Base-by-base conservation (phyloP, 192 early-diverging fungal species). In the Backusella tarrabulga region DNA sequence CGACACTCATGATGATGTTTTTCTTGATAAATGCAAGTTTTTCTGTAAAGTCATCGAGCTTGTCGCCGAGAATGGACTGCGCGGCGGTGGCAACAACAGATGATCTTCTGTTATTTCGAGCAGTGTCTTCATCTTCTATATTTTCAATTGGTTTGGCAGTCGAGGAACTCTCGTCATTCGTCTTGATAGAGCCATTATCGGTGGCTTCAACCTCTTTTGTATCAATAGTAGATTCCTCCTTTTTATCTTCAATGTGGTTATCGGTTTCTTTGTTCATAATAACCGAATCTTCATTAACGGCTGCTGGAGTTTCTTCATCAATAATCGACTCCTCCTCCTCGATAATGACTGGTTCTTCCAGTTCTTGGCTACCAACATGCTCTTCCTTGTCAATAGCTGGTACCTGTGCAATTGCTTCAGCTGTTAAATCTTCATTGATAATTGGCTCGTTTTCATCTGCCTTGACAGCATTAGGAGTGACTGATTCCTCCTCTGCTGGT, bases 1-100 rank as follows among this genome's bases (percentile, higher is more conserved):
- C 76, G 17, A 79, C 9, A 29, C 75, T 77, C 82, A 83, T 83
- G 32, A 83, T 83, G 32, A 82, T 82, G 40, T 79, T 83, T 68
- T 83, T 83, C 15, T 75, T 73, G 21, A 83, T 83, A 52, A 71
- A 83, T 0, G 82, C 76, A 15, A 83, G 52, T 26, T 83, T 83
- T 34, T 80, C 81, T 19, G 81, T 83, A 32, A 83, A 72, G 32
- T 83, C 81, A 34, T 83, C 81, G 2, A 83, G 67, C 60, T 79
- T 79, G 36, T 80, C 82, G 6, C 77, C 80, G 7, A 78, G 63
- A 17, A 78, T 67, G 6, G 80, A 72, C 6, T 82, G 80, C 17
- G 80, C 80, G 17, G 76, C 79, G 14, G 75, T 54, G 2, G 79
- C 75, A 26, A 80, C 75, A 0, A 77, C 66, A 9, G 80, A 77